phyloP scores from a whole-genome alignment of 495 filamentous ascomycete genomes.

The Penicillium steckii region DNA sequence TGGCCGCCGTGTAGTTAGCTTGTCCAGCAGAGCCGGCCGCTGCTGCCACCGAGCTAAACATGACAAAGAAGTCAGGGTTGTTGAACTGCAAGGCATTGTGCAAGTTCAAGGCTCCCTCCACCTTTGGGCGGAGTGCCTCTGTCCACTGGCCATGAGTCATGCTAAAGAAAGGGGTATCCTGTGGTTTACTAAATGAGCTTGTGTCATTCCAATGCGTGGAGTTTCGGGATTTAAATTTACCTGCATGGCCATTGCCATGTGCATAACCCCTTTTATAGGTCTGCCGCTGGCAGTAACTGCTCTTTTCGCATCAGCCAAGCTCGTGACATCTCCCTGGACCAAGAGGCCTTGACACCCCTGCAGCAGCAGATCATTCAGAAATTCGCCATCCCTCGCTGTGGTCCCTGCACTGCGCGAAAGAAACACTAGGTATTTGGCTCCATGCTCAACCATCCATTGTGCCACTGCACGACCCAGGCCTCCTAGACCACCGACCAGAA shows the following conservation, averaged over 20 bases:
- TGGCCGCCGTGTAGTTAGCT: conserved; percentile 25
- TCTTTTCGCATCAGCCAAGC: conserved; percentile 5
- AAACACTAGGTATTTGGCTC: conserved; percentile 53
- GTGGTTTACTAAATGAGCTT: background rate
- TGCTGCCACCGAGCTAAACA: conserved; percentile 14
- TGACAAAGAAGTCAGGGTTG: conserved; percentile 7
- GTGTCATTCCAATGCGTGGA: background rate
- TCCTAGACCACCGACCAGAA: conserved; percentile 44
- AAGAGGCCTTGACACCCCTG: conserved; percentile 16
- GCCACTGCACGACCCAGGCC: conserved; percentile 57
- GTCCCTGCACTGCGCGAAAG: conserved; percentile 22
- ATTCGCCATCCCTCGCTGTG: conserved; percentile 7
- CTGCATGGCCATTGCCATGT: conserved; percentile 30
- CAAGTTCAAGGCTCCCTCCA: conserved; percentile 6
- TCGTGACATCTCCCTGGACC: conserved; percentile 14
- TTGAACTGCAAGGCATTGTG: background rate
- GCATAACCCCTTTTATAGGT: conserved; percentile 28
- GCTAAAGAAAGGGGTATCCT: background rate
- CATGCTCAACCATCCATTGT: conserved; percentile 54
- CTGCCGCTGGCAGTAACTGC: background rate
- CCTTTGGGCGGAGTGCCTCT: background rate
- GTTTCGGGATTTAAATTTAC: background rate
- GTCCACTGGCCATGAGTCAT: background rate
- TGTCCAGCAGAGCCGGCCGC: conserved; percentile 19
- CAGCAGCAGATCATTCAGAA: conserved; percentile 34